Conservation (phyloP, 306 rosid genomes). For the Vicia sativa region DNA sequence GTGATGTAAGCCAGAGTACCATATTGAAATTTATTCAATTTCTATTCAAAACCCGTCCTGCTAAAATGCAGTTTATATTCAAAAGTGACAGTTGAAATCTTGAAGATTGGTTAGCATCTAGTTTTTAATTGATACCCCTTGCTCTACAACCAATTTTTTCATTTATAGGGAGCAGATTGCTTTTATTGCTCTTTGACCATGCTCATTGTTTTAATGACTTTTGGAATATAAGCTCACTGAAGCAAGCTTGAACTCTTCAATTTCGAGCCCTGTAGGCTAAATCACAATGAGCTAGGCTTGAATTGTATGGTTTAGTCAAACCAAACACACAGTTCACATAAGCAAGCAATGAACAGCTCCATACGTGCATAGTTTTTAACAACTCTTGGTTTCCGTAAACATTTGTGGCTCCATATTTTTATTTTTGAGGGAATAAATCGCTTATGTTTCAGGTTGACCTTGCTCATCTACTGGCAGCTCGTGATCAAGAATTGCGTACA, state of each 20-base stretch:
- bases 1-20: slow-evolving; percentile 11
- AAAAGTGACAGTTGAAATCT: slow-evolving; percentile 16
- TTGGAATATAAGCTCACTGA: slow-evolving; percentile 14
- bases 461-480: slow-evolving; percentile 93
- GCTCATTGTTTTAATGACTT: slow-evolving; percentile 46
- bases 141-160: not conserved
- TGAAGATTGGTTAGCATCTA: slow-evolving; percentile 10
- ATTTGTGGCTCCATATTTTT: not conserved
- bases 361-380: not conserved
- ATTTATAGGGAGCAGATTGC: not conserved
- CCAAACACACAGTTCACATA: not conserved
- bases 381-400: not conserved
- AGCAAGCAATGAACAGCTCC: not conserved
- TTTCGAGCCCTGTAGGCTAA: not conserved
- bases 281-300: slow-evolving; percentile 7
- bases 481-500: slow-evolving; percentile 96
- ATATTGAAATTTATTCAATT: not conserved
- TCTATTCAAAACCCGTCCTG: slow-evolving; percentile 8
- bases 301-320: slow-evolving; percentile 26
- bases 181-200: slow-evolving; percentile 62
- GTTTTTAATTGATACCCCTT: not conserved
- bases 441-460: slow-evolving; percentile 86
- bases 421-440: slow-evolving; percentile 5
- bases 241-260: slow-evolving; percentile 1
- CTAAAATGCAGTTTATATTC: slow-evolving; percentile 7